phyloP scores from a whole-genome alignment of 441 rosid genomes.

The Sinapis alba region DNA sequence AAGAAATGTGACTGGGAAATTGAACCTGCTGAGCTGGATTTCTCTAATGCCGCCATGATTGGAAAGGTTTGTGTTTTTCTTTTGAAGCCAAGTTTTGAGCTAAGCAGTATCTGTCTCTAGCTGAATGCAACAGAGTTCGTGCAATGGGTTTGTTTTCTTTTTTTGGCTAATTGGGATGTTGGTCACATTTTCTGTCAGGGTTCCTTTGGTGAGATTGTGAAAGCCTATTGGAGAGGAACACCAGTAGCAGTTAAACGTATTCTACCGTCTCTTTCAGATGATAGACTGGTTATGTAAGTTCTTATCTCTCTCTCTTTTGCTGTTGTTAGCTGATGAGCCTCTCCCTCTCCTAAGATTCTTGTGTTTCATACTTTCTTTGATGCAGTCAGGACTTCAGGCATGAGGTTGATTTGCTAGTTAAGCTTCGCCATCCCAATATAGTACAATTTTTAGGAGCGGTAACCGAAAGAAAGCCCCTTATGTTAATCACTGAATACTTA shows the following conservation, averaged over 20 bases:
- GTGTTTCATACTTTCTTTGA: slow-evolving; percentile 26
- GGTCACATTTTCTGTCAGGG: slow-evolving; percentile 53
- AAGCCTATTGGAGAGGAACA: slow-evolving; percentile 97
- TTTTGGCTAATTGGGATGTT: slow-evolving; percentile 35
- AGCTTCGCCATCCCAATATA: slow-evolving; percentile 97
- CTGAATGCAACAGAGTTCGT: slow-evolving; percentile 16
- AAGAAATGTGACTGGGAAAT: slow-evolving; percentile 99
- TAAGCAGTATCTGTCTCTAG: background rate
- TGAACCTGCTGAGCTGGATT: slow-evolving; percentile 95
- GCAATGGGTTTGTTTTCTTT: background rate
- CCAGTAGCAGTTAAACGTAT: slow-evolving; percentile 97
- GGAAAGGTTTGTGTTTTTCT: slow-evolving; percentile 78
- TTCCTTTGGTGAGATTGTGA: slow-evolving; percentile 97
- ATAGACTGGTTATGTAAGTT: slow-evolving; percentile 96
- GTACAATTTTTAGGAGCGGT: slow-evolving; percentile 99
- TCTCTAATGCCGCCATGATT: slow-evolving; percentile 67
- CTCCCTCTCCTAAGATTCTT: background rate
- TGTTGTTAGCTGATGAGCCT: background rate
- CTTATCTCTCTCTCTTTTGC: background rate
- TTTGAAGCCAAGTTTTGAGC: background rate
- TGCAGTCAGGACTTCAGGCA: slow-evolving; percentile 99
- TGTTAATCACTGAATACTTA: slow-evolving; percentile 92
- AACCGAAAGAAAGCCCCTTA: slow-evolving; percentile 96
- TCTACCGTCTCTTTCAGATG: slow-evolving; percentile 97
- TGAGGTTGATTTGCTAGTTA: slow-evolving; percentile 95